Conservation (phyloP, 306 rosid genomes). For the Ammopiptanthus mongolicus region DNA sequence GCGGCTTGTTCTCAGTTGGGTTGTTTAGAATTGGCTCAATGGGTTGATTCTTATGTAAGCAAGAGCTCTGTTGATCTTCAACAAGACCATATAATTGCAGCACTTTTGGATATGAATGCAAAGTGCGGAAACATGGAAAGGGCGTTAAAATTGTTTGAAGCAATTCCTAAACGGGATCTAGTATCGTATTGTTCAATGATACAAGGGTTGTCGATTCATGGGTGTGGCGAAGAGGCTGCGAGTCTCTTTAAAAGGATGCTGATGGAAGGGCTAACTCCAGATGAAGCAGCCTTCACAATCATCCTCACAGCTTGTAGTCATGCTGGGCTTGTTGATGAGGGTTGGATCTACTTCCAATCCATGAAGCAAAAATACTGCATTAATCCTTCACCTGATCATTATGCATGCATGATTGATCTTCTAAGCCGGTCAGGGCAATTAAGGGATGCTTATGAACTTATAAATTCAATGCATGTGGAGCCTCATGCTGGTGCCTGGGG, state of each 20-base stretch:
- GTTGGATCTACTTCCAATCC: slow-evolving; percentile 55
- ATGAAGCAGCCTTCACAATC: slow-evolving; percentile 69
- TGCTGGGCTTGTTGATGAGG: slow-evolving; percentile 66
- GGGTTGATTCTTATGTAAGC: slow-evolving; percentile 57
- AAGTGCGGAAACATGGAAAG: slow-evolving; percentile 78
- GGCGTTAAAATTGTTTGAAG: slow-evolving; percentile 46
- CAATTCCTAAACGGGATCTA: slow-evolving; percentile 43
- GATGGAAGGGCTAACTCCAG: slow-evolving; percentile 59
- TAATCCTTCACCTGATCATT: slow-evolving; percentile 63
- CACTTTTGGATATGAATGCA: slow-evolving; percentile 81
- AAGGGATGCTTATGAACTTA: slow-evolving; percentile 59
- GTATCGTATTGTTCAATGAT: slow-evolving; percentile 67
- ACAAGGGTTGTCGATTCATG: slow-evolving; percentile 75
- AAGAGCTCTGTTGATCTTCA: slow-evolving; percentile 33
- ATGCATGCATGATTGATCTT: slow-evolving; percentile 78
- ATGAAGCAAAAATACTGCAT: slow-evolving; percentile 41
- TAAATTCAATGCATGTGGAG: slow-evolving; percentile 50
- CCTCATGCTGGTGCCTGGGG: slow-evolving; percentile 72
- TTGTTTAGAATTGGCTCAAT: slow-evolving; percentile 44
- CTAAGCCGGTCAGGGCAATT: slow-evolving; percentile 62
- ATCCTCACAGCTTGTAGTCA: slow-evolving; percentile 70
- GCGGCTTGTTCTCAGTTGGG: slow-evolving; percentile 70
- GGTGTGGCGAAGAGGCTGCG: slow-evolving; percentile 52
- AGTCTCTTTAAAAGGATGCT: slow-evolving; percentile 59
- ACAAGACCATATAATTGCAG: slow-evolving; percentile 51